phyloP scores from a whole-genome alignment of 116 monocot genomes.

The Cymodocea nodosa region DNA sequence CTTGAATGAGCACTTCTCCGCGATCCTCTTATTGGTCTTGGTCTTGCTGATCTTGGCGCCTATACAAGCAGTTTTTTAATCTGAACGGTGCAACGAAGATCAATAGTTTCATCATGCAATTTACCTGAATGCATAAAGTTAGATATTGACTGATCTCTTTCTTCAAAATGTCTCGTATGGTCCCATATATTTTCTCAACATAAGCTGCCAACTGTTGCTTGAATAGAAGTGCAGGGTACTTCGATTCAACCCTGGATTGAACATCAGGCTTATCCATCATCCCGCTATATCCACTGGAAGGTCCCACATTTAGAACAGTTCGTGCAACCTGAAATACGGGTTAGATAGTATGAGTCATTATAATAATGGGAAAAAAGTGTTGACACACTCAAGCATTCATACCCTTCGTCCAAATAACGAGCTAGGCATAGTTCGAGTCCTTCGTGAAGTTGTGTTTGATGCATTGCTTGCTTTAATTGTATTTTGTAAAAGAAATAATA shows the following conservation, averaged over 20 bases:
- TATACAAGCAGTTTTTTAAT: slow-evolving; percentile 9
- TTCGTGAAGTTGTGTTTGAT: slow-evolving; percentile 27
- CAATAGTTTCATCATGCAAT: no score
- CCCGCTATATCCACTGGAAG: slow-evolving; percentile 87
- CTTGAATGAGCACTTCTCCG: slow-evolving; percentile 58
- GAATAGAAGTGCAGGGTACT: slow-evolving; percentile 90
- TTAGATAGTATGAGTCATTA: background rate
- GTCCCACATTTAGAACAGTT: slow-evolving; percentile 28
- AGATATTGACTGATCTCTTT: slow-evolving; percentile 91
- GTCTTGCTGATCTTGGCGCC: slow-evolving; percentile 64
- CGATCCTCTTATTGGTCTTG: slow-evolving; percentile 53
- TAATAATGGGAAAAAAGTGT: background rate
- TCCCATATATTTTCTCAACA: slow-evolving; percentile 95
- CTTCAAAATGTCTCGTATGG: slow-evolving; percentile 87
- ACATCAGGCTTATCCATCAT: slow-evolving; percentile 39
- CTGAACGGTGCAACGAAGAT: no score
- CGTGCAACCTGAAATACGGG: slow-evolving; percentile 1
- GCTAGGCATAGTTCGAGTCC: slow-evolving; percentile 28
- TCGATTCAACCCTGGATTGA: slow-evolving; percentile 62
- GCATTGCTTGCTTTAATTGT: slow-evolving; percentile 70
- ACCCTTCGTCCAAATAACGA: slow-evolving; percentile 62
- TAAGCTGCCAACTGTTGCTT: slow-evolving; percentile 93
- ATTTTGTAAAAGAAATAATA: slow-evolving; percentile 78
- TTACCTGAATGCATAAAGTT: slow-evolving; percentile 88
- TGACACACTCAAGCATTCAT: slow-evolving; percentile 14